These are phyloP conservation scores for Plenodomus lindquistii DNA, from an alignment of 2,329 filamentous ascomycete species.

Conservation along the genomic window DNA sequence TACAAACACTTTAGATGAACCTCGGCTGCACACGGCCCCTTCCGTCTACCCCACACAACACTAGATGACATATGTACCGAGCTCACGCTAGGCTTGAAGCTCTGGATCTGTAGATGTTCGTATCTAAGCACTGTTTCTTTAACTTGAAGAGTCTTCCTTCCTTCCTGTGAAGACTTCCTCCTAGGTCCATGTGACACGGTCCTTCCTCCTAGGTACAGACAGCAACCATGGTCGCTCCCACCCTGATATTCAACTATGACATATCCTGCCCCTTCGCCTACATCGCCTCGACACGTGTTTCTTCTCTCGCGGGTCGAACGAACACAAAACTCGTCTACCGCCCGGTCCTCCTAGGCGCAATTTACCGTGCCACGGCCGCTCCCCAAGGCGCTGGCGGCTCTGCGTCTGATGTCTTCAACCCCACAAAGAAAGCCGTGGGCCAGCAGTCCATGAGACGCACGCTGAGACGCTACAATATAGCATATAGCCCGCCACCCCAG, in stretches of 20 bases:
- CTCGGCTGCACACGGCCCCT: conserved; percentile 4
- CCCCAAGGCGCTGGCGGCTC: conserved; percentile 42
- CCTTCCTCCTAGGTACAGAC: neutral
- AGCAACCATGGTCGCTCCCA: conserved; percentile 20
- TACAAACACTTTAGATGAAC: no score
- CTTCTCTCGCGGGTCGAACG: conserved; percentile 34
- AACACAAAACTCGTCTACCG: conserved; percentile 28
- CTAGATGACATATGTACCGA: no score
- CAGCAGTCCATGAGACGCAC: conserved; percentile 34
- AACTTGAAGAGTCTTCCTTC: no score
- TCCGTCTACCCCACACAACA: conserved; percentile 4
- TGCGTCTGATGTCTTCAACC: conserved; percentile 41
- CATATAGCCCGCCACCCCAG: conserved; percentile 35
- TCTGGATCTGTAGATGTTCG: no score
- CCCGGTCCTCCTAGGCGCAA: conserved; percentile 40
- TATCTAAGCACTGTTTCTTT: no score
- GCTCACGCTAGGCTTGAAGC: no score
- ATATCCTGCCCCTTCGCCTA: conserved; percentile 46
- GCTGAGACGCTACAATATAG: conserved; percentile 32
- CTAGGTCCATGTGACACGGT: neutral
- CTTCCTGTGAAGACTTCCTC: neutral
- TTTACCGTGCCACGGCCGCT: conserved; percentile 42
- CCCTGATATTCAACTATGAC: conserved; percentile 36
- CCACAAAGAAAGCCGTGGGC: conserved; percentile 38
- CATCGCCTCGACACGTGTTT: conserved; percentile 41